Conservation (phyloP, 176 grass and related monocot species). For the Aegilops bicornis region DNA sequence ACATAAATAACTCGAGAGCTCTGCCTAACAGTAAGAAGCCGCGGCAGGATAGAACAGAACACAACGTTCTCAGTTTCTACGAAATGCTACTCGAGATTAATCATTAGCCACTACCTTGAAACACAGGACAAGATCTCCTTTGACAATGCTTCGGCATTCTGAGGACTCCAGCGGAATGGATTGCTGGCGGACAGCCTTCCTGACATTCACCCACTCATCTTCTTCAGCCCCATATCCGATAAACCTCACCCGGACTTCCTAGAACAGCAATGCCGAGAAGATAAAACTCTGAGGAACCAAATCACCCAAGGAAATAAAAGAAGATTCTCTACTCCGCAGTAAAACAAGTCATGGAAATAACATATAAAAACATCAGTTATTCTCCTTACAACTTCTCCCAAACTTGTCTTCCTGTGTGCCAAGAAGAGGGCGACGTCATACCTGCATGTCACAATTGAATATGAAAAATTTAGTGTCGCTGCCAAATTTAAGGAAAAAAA, state of each 20-base stretch:
- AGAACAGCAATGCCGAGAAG: constrained; percentile 19
- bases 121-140: constrained; percentile 91
- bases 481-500: constrained; percentile 19
- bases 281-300: constrained; percentile 11
- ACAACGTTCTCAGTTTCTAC: not conserved
- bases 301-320: not conserved
- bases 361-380: constrained; percentile 6
- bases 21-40: not conserved
- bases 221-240: constrained; percentile 84
- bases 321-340: not conserved
- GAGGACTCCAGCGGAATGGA: constrained; percentile 91
- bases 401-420: constrained; percentile 55
- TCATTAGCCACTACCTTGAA: constrained; percentile 47
- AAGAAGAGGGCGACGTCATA: constrained; percentile 79
- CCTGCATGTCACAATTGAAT: constrained; percentile 54
- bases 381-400: constrained; percentile 79
- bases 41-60: not conserved
- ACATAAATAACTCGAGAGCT: not conserved
- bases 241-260: constrained; percentile 95
- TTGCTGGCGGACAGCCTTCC: constrained; percentile 62
- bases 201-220: constrained; percentile 98
- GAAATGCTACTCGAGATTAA: not conserved
- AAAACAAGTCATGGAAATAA: not conserved
- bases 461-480: constrained; percentile 23
- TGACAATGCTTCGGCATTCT: constrained; percentile 54